Evolutionary conservation across 352 stramenopile genomes (phyloP), one percentile per base, ranked within the genome.

Genomic region (Phytophthora chlamydospora): DNA sequence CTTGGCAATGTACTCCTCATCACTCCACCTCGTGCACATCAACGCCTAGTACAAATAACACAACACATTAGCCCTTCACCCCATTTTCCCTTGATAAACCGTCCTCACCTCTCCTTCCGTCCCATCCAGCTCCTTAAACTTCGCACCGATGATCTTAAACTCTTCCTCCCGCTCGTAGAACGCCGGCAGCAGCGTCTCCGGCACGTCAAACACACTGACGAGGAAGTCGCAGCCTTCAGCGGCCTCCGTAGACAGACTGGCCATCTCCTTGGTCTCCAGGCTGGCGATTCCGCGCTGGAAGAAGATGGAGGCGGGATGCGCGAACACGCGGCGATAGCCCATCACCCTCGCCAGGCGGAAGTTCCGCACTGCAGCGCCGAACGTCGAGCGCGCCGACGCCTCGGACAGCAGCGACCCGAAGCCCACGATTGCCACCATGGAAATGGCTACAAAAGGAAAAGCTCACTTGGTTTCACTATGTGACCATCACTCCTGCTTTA

Each of bases 271-370:
- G 34, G 90, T 97, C 38, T 91, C 78, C 5, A 93, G 42, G 62
- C 89, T 88, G 14, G 91, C 92, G 70, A 98, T 97, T 13, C 84
- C 80, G 2, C 89, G 77, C 62, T 97, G 68, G 65, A 98, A 97
- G 71, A 98, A 98, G 51, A 98, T 95, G 11, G 92, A 97, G 41
- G 92, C 90, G 1, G 91, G 88, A 59, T 98, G 92, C 32, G 79
- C 80, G 74, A 98, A 98, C 43, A 98, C 86, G 39, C 93, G 86
- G 27, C 90, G 88, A 68, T 91, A 97, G 75, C 92, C 71, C 11
- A 68, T 66, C 45, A 98, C 83, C 19, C 78, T 67, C 17, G 78
- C 93, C 12, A 98, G 66, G 27, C 91, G 89, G 70, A 98, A 98
- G 76, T 96, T 90, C 41, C 66, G 49, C 32, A 98, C 72, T 21